Conservation (phyloP, 257 asterid genomes). For the Vinca minor region DNA sequence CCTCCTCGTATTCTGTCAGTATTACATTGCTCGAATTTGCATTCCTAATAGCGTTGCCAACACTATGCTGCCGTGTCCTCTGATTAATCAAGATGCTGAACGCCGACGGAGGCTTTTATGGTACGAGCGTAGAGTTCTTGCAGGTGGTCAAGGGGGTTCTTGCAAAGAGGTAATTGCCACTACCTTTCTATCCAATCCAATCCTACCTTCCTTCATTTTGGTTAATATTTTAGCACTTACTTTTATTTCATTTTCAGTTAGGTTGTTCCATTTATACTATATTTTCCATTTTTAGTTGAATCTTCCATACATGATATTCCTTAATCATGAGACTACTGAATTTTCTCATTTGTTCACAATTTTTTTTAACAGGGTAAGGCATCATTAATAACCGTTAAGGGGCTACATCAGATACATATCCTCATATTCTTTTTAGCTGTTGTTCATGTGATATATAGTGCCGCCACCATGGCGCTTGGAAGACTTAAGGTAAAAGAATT, state of each 20-base stretch:
- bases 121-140: constrained; percentile 58
- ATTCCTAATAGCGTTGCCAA: constrained; percentile 57
- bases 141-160: constrained; percentile 19
- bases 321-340: neutral
- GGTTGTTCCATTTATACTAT: neutral
- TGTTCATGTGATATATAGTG: constrained; percentile 72
- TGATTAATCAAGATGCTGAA: constrained; percentile 6
- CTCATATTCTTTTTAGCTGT: constrained; percentile 90
- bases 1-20: constrained; percentile 69
- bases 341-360: constrained; percentile 4
- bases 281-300: neutral
- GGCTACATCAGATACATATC: constrained; percentile 85
- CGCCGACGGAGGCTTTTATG: constrained; percentile 48
- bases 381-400: constrained; percentile 57
- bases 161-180: constrained; percentile 65
- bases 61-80: constrained; percentile 70
- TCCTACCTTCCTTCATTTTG: too few relatives aligned
- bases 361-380: constrained; percentile 45
- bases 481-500: constrained; percentile 58
- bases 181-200: too few relatives aligned
- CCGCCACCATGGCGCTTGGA: constrained; percentile 82
- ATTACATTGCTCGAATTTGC: constrained; percentile 79
- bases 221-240: too few relatives aligned
- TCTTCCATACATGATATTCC: neutral
- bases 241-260: too few relatives aligned